Conservation (phyloP, 2,329 filamentous ascomycete species). For the Ascomycota sp. region DNA sequence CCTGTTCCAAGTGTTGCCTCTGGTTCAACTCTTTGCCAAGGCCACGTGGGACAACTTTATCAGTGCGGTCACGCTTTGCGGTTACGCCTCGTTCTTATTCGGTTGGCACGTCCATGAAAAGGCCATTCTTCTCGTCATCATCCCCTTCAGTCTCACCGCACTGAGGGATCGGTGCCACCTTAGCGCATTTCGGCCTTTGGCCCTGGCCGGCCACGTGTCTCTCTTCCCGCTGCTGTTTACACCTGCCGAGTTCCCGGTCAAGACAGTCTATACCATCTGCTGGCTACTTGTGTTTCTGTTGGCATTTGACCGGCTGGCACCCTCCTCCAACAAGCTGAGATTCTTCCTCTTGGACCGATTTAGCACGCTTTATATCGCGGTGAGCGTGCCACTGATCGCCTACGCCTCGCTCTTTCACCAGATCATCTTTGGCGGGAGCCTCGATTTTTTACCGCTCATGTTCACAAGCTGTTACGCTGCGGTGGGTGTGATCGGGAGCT, state of each 20-base stretch:
- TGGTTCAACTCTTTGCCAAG: conserved; percentile 61
- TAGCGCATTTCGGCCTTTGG: conserved; percentile 75
- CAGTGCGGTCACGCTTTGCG: conserved; percentile 75
- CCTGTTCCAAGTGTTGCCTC: conserved; percentile 57
- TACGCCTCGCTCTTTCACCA: conserved; percentile 77
- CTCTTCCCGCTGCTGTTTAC: conserved; percentile 90
- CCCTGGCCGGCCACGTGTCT: conserved; percentile 85
- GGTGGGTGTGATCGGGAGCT: conserved; percentile 86
- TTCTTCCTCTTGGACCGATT: conserved; percentile 86
- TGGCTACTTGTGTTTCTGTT: conserved; percentile 80
- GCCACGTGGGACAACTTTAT: conserved; percentile 83
- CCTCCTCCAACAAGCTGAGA: conserved; percentile 57
- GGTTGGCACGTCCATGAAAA: conserved; percentile 99
- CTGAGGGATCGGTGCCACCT: conserved; percentile 79
- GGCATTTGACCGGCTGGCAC: conserved; percentile 71
- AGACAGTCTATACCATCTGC: conserved; percentile 77
- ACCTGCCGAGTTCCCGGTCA: conserved; percentile 78
- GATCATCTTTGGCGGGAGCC: conserved; percentile 60
- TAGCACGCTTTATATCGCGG: conserved; percentile 68
- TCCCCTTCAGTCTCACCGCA: conserved; percentile 85
- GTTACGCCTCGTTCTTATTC: conserved; percentile 90
- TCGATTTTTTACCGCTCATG: conserved; percentile 90
- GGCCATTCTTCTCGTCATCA: conserved; percentile 79
- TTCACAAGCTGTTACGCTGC: conserved; percentile 91
- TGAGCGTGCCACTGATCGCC: conserved; percentile 72